Evolutionary conservation across 768 basidiomycete genomes (phyloP), one percentile per base, ranked within the genome.

Genomic region (Gymnopilus dilepis): DNA sequence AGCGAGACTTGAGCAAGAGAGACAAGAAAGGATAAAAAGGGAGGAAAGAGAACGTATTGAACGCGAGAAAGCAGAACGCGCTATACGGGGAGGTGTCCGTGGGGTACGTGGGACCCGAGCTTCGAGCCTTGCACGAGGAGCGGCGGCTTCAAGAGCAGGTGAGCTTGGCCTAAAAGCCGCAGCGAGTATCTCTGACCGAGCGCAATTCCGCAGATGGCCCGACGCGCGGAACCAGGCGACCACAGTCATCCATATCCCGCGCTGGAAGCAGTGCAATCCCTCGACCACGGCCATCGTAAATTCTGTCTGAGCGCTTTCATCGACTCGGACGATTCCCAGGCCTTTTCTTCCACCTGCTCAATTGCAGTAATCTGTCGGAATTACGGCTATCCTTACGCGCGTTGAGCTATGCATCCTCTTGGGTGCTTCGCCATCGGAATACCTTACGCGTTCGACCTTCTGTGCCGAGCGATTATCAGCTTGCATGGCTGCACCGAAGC

Each of bases 51-150:
- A 78, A 6, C 80, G 76, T 21, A 42, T 75, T 24, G 84, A 81
- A 67, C 78, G 80, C 34, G 84, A 87, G 58, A 79, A 76, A 42
- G 75, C 74, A 11, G 81, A 82, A 59, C 76, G 73, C 38, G 66
- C 72, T 5, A 69, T 69, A 34, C 78, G 84, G 22, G 89, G 90
- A 33, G 84, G 85, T 15, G 83, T 91, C 2, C 75, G 89, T 67
- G 91, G 91, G 7, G 86, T 91, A 30, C 82, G 89, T 56, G 91
- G 90, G 3, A 94, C 86, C 5, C 81, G 87, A 43, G 88, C 86
- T 1, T 89, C 85, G 12, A 78, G 82, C 78, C 83, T 86, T 60
- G 84, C 80, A 63, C 77, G 81, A 66, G 79, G 77, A 9, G 58
- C 59, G 3, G 52, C 59, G 1, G 66, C 66, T 1, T 63, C 77